Evolutionary conservation across 2,329 filamentous ascomycete genomes (phyloP), one percentile per base, ranked within the genome.

Genomic region (Coniella vitis): DNA sequence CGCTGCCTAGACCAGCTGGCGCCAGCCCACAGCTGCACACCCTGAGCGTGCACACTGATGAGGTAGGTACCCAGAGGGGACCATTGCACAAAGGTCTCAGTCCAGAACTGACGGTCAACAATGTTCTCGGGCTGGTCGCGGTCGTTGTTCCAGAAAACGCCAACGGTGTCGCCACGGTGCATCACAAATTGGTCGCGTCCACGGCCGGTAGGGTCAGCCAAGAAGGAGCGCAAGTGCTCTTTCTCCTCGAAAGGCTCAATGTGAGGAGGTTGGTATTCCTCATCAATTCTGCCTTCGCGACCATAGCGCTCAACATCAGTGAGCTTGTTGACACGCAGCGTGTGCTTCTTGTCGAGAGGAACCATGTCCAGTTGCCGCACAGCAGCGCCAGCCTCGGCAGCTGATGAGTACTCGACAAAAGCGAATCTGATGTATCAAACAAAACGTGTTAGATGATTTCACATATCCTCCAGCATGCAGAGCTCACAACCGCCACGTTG

Each of bases 141-240:
- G 71, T 95, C 93, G 75, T 94, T 95, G 74, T 97, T 97, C 91
- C 91, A 98, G 76, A 87, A 95, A 5, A 98, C 86, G 52, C 90
- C 90, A 34, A 98, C 93, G 55, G 84, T 86, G 46, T 98, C 93
- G 58, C 84, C 87, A 46, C 88, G 84, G 75, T 87, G 96, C 81
- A 97, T 90, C 66, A 87, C 87, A 61, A 97, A 93, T 73, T 98
- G 91, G 65, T 98, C 93, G 54, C 93, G 84, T 57, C 89, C 89
- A 58, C 89, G 89, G 47, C 76, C 81, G 48, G 74, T 74, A 51
- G 84, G 75, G 63, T 98, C 93, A 57, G 85, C 86, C 60, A 98
- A 75, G 84, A 90, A 98, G 66, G 87, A 97, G 64, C 90, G 82
- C 61, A 97, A 73, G 67, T 98, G 93, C 71, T 97, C 91, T 75